Evolutionary conservation across 768 basidiomycete genomes (phyloP), one percentile per base, ranked within the genome.

Genomic region (Hydnum rufescens): DNA sequence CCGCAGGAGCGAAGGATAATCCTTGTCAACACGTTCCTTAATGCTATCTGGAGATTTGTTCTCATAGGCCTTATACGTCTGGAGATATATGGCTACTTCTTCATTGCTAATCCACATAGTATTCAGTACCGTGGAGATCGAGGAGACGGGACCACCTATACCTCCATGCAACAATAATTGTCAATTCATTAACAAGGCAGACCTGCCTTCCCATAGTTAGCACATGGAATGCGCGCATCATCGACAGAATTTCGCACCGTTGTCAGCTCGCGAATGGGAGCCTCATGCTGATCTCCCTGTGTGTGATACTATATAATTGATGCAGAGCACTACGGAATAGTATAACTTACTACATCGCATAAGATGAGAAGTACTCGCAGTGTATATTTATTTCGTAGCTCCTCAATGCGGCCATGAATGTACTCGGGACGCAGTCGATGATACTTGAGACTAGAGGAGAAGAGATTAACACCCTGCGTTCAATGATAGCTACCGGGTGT

Each of bases 361-460:
- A 90, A 70, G 44, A 97, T 73, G 23, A 99, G 74, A 29, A 97
- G 69, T 52, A 99, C 75, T 46, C 95, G 70, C 16, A 97, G 72
- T 55, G 74, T 82, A 64, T 89, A 97, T 1, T 77, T 75, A 32
- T 73, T 73, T 3, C 81, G 84, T 19, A 99, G 76, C 58, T 78
- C 81, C 60, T 88, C 82, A 54, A 99, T 89, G 8, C 95, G 80
- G 49, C 75, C 74, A 63, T 88, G 86, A 53, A 99, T 80, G 63
- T 99, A 99, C 64, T 97, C 95, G 13, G 95, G 95, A 64, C 97
- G 95, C 13, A 99, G 74, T 49, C 92, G 82, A 60, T 97, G 92
- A 59, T 97, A 97, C 60, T 78, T 83, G 58, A 97, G 64, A 62
- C 95, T 22, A 43, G 26, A 52, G 29, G 23, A 55, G 26, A 31